These are phyloP conservation scores for Alternaria panax DNA, from an alignment of 2,329 filamentous ascomycete species.

Conservation along the genomic window DNA sequence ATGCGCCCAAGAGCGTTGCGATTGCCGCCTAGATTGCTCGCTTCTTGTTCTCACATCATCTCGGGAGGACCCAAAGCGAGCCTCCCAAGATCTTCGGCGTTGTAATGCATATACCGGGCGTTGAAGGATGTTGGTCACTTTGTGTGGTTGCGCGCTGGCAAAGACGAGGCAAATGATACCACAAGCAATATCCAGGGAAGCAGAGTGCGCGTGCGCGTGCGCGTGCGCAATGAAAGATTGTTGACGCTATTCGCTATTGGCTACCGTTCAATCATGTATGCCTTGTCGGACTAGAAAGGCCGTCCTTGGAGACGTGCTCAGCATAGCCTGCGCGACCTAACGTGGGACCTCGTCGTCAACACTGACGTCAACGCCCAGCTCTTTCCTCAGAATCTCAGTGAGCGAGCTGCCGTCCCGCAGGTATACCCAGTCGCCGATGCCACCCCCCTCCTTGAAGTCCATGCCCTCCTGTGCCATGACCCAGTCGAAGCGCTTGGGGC, in stretches of 20 bases:
- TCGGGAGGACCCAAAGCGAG: not conserved
- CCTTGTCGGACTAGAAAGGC: not conserved
- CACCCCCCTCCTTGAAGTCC: slow-evolving; percentile 79
- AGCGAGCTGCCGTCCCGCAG: slow-evolving; percentile 81
- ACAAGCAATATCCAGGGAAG: not conserved
- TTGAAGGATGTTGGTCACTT: slow-evolving; percentile 10
- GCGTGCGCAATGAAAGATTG: not conserved
- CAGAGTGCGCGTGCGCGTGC: too few species aligned
- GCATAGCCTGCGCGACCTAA: slow-evolving; percentile 19
- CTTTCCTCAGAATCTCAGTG: slow-evolving; percentile 73
- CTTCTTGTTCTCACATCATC: not conserved
- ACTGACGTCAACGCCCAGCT: slow-evolving; percentile 70
- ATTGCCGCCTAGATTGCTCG: slow-evolving; percentile 33
- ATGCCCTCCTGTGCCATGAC: slow-evolving; percentile 76
- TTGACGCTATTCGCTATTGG: slow-evolving; percentile 5
- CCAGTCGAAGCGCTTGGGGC: slow-evolving; percentile 95
- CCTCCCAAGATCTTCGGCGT: slow-evolving; percentile 10
- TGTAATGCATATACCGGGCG: slow-evolving; percentile 25
- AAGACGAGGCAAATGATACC: not conserved
- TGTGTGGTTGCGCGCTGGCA: not conserved
- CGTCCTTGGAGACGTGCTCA: not conserved
- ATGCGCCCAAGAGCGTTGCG: slow-evolving; percentile 31
- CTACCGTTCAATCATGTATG: slow-evolving; percentile 4
- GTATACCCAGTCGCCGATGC: slow-evolving; percentile 83
- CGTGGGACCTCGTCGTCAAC: slow-evolving; percentile 43